phyloP scores from a whole-genome alignment of 2,329 filamentous ascomycete species.

The Sclerotiophoma versabilis region DNA sequence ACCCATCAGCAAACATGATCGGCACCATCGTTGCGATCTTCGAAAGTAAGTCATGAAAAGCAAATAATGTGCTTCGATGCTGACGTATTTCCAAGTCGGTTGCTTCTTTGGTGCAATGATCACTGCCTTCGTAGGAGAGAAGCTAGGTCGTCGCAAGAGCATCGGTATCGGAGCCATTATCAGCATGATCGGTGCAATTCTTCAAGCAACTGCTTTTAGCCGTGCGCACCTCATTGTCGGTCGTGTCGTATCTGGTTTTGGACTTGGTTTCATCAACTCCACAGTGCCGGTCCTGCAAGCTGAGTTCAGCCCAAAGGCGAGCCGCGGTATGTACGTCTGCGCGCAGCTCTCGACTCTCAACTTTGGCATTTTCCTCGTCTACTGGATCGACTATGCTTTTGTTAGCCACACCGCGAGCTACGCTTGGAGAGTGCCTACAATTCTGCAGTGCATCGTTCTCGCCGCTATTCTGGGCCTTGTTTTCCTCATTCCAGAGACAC shows the following conservation, averaged over 20 bases:
- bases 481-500: slow-evolving; percentile 21
- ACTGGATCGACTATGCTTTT: slow-evolving; percentile 28
- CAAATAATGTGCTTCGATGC: neutral
- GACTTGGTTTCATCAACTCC: slow-evolving; percentile 30
- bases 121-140: slow-evolving; percentile 58
- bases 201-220: slow-evolving; percentile 22
- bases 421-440: slow-evolving; percentile 24
- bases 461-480: slow-evolving; percentile 16
- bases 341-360: slow-evolving; percentile 27
- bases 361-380: slow-evolving; percentile 25
- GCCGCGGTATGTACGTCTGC: slow-evolving; percentile 27
- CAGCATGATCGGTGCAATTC: slow-evolving; percentile 21
- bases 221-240: slow-evolving; percentile 27
- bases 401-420: slow-evolving; percentile 24
- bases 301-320: slow-evolving; percentile 27
- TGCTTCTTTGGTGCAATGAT: slow-evolving; percentile 51
- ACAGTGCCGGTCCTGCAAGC: slow-evolving; percentile 26
- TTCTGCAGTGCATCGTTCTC: slow-evolving; percentile 21
- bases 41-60: slow-evolving; percentile 16
- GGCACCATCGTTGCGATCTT: slow-evolving; percentile 30
- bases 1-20: slow-evolving; percentile 27
- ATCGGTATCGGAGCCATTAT: slow-evolving; percentile 23
- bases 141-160: slow-evolving; percentile 55
- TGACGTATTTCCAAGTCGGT: slow-evolving; percentile 40
- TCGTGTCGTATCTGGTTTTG: slow-evolving; percentile 39